phyloP scores from a whole-genome alignment of 2,329 filamentous ascomycete species.

The Pseudopithomyces chartarum region DNA sequence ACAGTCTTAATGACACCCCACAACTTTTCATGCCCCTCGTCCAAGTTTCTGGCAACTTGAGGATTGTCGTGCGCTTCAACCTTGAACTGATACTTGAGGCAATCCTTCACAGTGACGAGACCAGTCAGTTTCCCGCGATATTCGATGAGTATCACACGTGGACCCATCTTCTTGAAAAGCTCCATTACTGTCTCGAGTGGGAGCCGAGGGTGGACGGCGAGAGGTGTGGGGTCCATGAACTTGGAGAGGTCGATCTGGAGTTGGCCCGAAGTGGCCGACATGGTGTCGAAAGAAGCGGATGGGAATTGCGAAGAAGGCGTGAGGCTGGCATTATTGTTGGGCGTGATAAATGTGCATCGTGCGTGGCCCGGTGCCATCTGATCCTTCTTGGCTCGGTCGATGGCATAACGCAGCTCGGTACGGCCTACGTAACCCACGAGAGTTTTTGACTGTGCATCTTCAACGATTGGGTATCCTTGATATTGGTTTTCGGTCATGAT shows the following conservation, averaged over 20 bases:
- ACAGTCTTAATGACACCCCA: constrained; percentile 23
- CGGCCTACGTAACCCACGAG: constrained; percentile 91
- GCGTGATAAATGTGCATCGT: constrained; percentile 72
- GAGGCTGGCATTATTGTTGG: constrained; percentile 13
- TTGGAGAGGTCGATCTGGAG: constrained; percentile 77
- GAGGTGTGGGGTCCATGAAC: constrained; percentile 86
- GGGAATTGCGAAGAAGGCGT: constrained; percentile 40
- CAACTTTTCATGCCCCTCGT: constrained; percentile 38
- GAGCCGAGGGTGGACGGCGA: constrained; percentile 88
- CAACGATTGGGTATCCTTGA: constrained; percentile 91
- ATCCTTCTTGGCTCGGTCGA: constrained; percentile 77
- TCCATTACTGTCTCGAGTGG: constrained; percentile 98
- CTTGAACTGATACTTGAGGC: constrained; percentile 96
- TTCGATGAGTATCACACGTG: constrained; percentile 89
- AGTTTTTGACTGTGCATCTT: constrained; percentile 70
- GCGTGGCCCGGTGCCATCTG: constrained; percentile 68
- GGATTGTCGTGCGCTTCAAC: constrained; percentile 83
- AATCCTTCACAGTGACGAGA: constrained; percentile 95
- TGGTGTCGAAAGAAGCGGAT: constrained; percentile 62
- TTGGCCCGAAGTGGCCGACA: constrained; percentile 60
- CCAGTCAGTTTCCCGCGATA: constrained; percentile 83
- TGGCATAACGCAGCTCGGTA: constrained; percentile 88
- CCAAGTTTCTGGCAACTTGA: constrained; percentile 14
- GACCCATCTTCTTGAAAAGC: constrained; percentile 96
- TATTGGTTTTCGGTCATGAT: constrained; percentile 79